Evolutionary conservation across 441 rosid species (phyloP).

Genomic region (Jatropha podagrica): DNA sequence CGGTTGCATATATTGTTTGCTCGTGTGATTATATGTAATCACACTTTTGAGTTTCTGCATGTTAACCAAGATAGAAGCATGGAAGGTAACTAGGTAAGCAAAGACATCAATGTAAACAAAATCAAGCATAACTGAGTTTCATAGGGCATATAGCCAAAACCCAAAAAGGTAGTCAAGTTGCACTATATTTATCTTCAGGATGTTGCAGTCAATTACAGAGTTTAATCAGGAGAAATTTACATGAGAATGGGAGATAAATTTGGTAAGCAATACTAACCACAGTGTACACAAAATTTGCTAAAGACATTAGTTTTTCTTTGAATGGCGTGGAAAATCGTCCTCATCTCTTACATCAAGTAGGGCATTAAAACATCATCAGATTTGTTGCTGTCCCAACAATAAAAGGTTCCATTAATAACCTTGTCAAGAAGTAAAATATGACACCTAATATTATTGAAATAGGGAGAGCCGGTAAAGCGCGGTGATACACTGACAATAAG

Average conservation of each 20-base stretch:
- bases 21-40: not conserved
- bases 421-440: conserved; percentile 87
- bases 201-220: conserved; percentile 17
- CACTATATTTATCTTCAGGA: conserved; percentile 18
- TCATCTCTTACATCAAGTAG: conserved; percentile 12
- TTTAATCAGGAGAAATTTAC: conserved; percentile 22
- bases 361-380: conserved; percentile 71
- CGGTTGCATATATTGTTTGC: no score
- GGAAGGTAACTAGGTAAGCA: not conserved
- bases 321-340: conserved; percentile 15
- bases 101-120: not conserved
- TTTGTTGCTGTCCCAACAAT: conserved; percentile 79
- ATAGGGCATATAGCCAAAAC: conserved; percentile 10
- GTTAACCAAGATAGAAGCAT: not conserved
- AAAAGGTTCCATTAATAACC: conserved; percentile 89
- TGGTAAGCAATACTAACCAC: conserved; percentile 18
- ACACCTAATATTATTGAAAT: conserved; percentile 83
- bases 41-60: not conserved
- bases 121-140: conserved; percentile 4
- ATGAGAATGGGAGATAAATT: not conserved
- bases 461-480: conserved; percentile 94
- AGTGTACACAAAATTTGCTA: conserved; percentile 20
- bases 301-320: conserved; percentile 17
- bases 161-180: conserved; percentile 19
- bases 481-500: conserved; percentile 71